A percentile compares a stretch with the other conserved stretches of the same genome.
phyloP scores from a whole-genome alignment of 768 basidiomycete genomes.

The Agrocybe pediades region DNA sequence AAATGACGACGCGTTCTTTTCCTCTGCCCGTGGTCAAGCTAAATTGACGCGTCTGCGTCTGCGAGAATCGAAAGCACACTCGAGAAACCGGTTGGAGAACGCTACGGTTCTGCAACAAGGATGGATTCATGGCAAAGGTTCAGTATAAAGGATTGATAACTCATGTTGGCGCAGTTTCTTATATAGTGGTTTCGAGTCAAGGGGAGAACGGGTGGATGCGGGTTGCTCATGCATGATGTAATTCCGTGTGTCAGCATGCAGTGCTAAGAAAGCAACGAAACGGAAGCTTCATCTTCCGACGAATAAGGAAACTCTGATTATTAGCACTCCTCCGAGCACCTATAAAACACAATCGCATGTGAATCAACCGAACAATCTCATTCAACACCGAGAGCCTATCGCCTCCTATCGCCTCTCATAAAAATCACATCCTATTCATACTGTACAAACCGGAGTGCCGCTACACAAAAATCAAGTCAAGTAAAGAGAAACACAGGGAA shows the following conservation, averaged over 20 bases:
- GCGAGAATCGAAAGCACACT: neutral
- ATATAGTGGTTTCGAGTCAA: neutral
- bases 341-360: no score
- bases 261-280: no score
- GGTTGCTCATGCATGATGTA: neutral
- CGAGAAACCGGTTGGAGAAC: neutral
- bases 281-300: no score
- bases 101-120: neutral
- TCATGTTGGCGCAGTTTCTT: neutral
- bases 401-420: no score
- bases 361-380: no score
- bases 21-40: conserved; percentile 34
- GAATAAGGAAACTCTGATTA: no score
- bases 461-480: no score
- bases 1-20: conserved; percentile 58
- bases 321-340: no score
- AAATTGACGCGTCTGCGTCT: conserved; percentile 37
- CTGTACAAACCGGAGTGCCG: no score
- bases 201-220: conserved; percentile 2
- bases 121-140: neutral
- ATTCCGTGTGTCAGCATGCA: neutral
- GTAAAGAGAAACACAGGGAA: no score
- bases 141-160: neutral
- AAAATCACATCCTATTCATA: no score
- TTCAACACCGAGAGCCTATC: no score